These are phyloP conservation scores for Buxus sempervirens DNA, from an alignment of 164 flowering plant species.

Conservation along the genomic window DNA sequence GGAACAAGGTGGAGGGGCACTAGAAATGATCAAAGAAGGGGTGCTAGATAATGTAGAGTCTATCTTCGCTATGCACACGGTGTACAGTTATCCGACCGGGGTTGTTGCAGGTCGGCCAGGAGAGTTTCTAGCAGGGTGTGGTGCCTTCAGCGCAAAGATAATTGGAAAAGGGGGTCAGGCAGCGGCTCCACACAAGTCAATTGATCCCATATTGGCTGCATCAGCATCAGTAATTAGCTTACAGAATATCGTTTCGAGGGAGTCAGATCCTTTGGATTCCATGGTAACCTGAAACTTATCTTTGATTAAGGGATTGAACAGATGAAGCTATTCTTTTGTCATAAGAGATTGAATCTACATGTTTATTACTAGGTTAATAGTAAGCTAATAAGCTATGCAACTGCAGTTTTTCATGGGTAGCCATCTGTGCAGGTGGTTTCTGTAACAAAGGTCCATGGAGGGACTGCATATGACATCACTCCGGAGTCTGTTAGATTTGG, in stretches of 20 bases:
- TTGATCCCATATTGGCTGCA: constrained; percentile 66
- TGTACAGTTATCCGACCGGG: constrained; percentile 29
- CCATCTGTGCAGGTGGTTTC: constrained; percentile 49
- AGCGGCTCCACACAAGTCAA: constrained; percentile 46
- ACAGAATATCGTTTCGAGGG: constrained; percentile 64
- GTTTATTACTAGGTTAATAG: too few relatives aligned
- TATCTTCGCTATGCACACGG: constrained; percentile 52
- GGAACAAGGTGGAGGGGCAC: constrained; percentile 59
- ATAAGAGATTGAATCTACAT: too few relatives aligned
- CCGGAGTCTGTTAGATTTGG: constrained; percentile 50
- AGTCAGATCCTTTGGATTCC: constrained; percentile 63
- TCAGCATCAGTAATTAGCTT: constrained; percentile 50
- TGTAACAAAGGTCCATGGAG: constrained; percentile 47
- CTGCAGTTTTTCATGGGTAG: not conserved
- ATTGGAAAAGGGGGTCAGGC: constrained; percentile 73
- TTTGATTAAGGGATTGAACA: not conserved
- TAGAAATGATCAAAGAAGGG: constrained; percentile 53
- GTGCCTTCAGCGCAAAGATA: constrained; percentile 54
- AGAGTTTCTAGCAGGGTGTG: constrained; percentile 61
- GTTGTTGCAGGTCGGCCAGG: constrained; percentile 48
- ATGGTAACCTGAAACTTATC: constrained; percentile 32
- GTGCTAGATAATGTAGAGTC: constrained; percentile 62
- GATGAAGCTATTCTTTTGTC: not conserved
- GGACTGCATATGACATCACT: constrained; percentile 45
- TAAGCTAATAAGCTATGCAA: not conserved